Evolutionary conservation across 495 filamentous ascomycete genomes (phyloP).

Genomic region (Penicillium nucicola): DNA sequence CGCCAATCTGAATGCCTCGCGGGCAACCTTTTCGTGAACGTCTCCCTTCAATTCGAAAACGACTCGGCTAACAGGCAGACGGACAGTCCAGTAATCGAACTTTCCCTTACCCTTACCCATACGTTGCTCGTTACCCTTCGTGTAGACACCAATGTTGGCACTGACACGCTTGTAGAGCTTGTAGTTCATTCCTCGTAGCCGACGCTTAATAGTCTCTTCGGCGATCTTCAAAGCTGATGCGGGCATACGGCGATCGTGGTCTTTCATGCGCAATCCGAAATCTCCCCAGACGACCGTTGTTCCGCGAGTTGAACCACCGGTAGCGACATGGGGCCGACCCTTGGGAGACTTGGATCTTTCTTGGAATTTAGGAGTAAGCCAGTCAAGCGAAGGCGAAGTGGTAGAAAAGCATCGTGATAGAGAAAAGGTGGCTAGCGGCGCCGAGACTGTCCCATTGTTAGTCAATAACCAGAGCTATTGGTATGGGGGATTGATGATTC

Average conservation of each 20-base stretch:
- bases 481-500: slow-evolving; percentile 7
- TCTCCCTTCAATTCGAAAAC: slow-evolving; percentile 90
- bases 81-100: slow-evolving; percentile 93
- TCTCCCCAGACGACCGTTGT: slow-evolving; percentile 97
- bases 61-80: slow-evolving; percentile 82
- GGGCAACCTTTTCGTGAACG: slow-evolving; percentile 88
- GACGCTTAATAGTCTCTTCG: slow-evolving; percentile 85
- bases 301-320: slow-evolving; percentile 84
- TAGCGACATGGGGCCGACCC: slow-evolving; percentile 81
- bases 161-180: slow-evolving; percentile 84
- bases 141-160: slow-evolving; percentile 92
- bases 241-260: slow-evolving; percentile 88
- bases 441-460: slow-evolving; percentile 31
- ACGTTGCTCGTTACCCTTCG: slow-evolving; percentile 90
- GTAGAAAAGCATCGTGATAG: slow-evolving; percentile 68
- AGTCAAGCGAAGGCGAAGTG: slow-evolving; percentile 60
- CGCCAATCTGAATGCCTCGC: slow-evolving; percentile 91
- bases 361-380: slow-evolving; percentile 74
- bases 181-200: slow-evolving; percentile 89
- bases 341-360: slow-evolving; percentile 85
- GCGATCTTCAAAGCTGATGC: slow-evolving; percentile 83
- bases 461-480: slow-evolving; percentile 8
- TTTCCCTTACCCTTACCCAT: slow-evolving; percentile 99
- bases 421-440: slow-evolving; percentile 30
- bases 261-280: slow-evolving; percentile 88